These are phyloP conservation scores for Kazachstania sp. DNA, from an alignment of 1,139 yeast species.

Conservation along the genomic window DNA sequence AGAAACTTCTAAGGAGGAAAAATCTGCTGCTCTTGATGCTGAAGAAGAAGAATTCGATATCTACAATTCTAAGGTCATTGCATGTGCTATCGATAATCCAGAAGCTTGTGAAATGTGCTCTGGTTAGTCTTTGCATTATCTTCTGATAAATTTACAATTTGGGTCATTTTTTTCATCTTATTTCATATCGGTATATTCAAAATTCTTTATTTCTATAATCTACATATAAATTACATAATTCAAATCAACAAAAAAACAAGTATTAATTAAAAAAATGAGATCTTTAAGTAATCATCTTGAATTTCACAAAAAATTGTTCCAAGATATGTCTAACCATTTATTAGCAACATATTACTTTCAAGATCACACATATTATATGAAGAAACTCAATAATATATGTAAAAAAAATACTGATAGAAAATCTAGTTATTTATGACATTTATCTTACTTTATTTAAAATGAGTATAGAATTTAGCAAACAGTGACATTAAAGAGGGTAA, in stretches of 20 bases:
- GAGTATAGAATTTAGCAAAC: too few species aligned
- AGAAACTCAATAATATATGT: too few species aligned
- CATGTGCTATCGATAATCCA: conserved; percentile 94
- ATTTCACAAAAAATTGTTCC: too few species aligned
- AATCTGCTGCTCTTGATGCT: conserved; percentile 13
- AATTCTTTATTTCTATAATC: neutral
- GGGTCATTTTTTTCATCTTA: conserved; percentile 4
- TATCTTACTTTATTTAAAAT: too few species aligned
- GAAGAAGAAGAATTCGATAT: conserved; percentile 48
- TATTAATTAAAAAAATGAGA: neutral
- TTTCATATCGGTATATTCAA: conserved; percentile 3
- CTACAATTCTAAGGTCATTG: conserved; percentile 85
- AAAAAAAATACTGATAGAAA: too few species aligned
- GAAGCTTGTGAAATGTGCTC: conserved; percentile 99
- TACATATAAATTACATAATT: neutral
- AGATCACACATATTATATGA: too few species aligned
- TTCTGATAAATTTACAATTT: conserved; percentile 2
- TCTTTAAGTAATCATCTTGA: neutral
- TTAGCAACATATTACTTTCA: too few species aligned
- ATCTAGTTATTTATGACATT: too few species aligned
- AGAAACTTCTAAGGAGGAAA: conserved; percentile 12
- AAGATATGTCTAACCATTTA: too few species aligned
- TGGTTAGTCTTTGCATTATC: conserved; percentile 43
- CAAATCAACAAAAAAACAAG: neutral
- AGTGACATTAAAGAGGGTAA: too few species aligned